Conservation (phyloP, 163 green algal genomes). For the Coccomyxa subellipsoidea region DNA sequence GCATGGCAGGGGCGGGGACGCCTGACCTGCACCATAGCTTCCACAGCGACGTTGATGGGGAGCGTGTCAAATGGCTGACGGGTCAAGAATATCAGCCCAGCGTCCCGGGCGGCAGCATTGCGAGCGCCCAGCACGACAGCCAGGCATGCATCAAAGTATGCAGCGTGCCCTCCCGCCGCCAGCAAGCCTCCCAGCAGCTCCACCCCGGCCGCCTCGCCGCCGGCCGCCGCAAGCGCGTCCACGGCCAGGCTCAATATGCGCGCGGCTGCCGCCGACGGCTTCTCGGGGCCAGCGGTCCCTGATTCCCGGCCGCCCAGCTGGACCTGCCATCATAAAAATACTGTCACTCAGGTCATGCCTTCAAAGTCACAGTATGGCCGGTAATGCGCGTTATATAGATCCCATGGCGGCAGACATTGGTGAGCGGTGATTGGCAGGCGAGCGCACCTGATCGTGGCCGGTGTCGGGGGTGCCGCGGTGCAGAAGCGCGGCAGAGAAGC, state of each 20-base stretch:
- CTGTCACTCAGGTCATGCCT: too few species aligned
- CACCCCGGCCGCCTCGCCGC: conserved; percentile 6
- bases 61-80: neutral
- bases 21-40: neutral
- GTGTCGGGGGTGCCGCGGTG: neutral
- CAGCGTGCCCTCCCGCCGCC: conserved; percentile 14
- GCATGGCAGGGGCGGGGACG: neutral
- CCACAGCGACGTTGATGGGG: neutral
- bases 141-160: conserved; percentile 29
- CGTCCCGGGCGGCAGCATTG: conserved; percentile 10
- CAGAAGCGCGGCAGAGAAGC: neutral
- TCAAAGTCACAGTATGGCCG: too few species aligned
- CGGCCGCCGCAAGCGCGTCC: conserved; percentile 16
- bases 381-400: too few species aligned
- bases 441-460: neutral
- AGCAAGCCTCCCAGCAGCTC: conserved; percentile 36
- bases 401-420: too few species aligned
- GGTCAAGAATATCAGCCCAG: neutral
- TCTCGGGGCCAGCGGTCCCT: neutral
- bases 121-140: conserved; percentile 24
- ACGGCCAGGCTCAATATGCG: neutral
- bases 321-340: neutral
- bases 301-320: neutral
- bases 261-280: neutral
- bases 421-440: too few species aligned